These are phyloP conservation scores for Suhomyces chickasaworum DNA, from an alignment of 1,139 yeast species.

Conservation along the genomic window DNA sequence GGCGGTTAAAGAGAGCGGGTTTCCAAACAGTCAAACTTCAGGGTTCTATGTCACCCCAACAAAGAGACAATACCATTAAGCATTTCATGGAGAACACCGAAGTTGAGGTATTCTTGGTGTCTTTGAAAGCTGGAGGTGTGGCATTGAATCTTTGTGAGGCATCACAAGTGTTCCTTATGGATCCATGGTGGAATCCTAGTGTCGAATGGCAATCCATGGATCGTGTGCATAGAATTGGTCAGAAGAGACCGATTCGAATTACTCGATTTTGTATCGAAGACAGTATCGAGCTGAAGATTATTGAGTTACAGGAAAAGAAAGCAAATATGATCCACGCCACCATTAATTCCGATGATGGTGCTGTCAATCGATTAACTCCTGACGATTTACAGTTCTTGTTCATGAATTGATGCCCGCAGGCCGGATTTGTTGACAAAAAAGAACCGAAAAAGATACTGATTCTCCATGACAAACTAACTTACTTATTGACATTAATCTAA, in stretches of 20 bases:
- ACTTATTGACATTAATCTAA: too few relatives aligned
- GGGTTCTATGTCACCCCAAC: constrained; percentile 96
- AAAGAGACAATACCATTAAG: constrained; percentile 86
- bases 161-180: constrained; percentile 89
- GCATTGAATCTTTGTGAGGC: constrained; percentile 96
- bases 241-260: constrained; percentile 89
- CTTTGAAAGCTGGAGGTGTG: constrained; percentile 97
- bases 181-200: constrained; percentile 99
- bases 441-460: too few relatives aligned
- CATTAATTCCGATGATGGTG: constrained; percentile 86
- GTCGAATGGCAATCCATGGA: constrained; percentile 99
- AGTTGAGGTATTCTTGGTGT: constrained; percentile 91
- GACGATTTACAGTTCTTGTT: constrained; percentile 94
- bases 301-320: constrained; percentile 93
- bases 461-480: too few relatives aligned
- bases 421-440: background rate
- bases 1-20: constrained; percentile 93
- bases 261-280: constrained; percentile 93
- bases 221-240: constrained; percentile 97
- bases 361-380: constrained; percentile 83
- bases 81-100: constrained; percentile 89
- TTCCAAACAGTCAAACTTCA: constrained; percentile 90
- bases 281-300: constrained; percentile 92
- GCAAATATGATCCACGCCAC: constrained; percentile 98
- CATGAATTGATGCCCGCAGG: constrained; percentile 49